Base-by-base conservation (phyloP, 768 basidiomycete species). In the Phanerochaete sordida region DNA sequence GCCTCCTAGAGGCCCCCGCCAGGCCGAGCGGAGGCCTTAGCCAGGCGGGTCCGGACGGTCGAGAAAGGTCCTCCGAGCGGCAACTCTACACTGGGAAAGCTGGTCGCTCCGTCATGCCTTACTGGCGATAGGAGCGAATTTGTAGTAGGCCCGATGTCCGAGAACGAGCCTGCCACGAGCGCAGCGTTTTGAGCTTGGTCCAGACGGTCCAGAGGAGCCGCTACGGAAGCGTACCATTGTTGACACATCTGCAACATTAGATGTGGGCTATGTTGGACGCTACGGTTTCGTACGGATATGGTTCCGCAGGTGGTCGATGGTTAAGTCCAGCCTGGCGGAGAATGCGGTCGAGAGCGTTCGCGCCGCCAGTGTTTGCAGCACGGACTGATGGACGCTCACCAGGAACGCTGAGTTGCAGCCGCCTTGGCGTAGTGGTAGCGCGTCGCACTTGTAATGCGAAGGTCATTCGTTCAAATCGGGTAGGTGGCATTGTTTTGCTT, bases 391-490 rank as follows among this genome's bases (percentile, higher is more conserved):
- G n/a, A n/a, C n/a, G n/a, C n/a, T n/a, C n/a, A n/a, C n/a, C n/a
- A n/a, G n/a, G n/a, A n/a, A n/a, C n/a, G n/a, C n/a, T n/a, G n/a
- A n/a, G n/a, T n/a, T n/a, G n/a, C n/a, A n/a, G 56, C 46, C 61
- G 49, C 39, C 67, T 71, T 76, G 72, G 75, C 75, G 72, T 74
- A 76, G 73, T 73, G 74, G 74, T 74, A 76, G 73, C 73, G 74
- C 74, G 73, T 74, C 71, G 69, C 74, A 76, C 74, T 74, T 74
- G 74, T 76, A 74, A 15, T 75, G 74, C 70, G 70, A 75, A 76
- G 76, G 75, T 75, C 76, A 75, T 66, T 77, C 72, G 75, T 77
- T 77, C 76, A 74, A 77, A 71, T 72, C 76, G 73, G 74, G 74
- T 74, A 74, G 69, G 71, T 65, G 76, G 76, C 76, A 76, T 57